Evolutionary conservation across 345 rosid genomes (phyloP).

Genomic region (Geranium rotundifolium): DNA sequence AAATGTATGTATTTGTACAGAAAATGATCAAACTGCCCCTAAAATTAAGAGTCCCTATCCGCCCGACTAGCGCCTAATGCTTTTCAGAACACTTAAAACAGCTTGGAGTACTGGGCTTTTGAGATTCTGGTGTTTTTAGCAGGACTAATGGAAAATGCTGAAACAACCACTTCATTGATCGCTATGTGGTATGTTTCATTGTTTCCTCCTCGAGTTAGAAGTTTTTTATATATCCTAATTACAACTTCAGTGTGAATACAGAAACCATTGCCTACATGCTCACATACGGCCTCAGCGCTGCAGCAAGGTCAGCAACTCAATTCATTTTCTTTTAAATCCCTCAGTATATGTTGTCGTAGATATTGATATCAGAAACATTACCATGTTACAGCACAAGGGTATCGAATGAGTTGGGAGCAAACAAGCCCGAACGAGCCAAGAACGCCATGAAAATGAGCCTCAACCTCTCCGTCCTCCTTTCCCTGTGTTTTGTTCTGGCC

Average conservation of each 20-base stretch:
- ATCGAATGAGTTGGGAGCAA: constrained; percentile 75
- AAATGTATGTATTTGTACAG: no score
- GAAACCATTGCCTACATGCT: constrained; percentile 55
- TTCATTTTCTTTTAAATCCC: not conserved
- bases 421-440: constrained; percentile 31
- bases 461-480: constrained; percentile 47
- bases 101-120: constrained; percentile 77
- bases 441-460: constrained; percentile 36
- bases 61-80: no score
- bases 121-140: constrained; percentile 72
- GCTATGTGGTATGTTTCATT: constrained; percentile 49
- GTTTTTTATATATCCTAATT: not conserved
- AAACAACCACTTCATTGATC: constrained; percentile 43
- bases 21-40: no score
- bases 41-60: no score
- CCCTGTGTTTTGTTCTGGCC: constrained; percentile 24
- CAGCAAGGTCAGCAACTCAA: constrained; percentile 47
- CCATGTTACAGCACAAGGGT: constrained; percentile 52
- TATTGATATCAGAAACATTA: no score
- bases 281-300: constrained; percentile 64
- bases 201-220: not conserved
- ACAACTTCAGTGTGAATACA: constrained; percentile 38
- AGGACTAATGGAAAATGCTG: constrained; percentile 53
- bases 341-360: not conserved
- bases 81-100: constrained; percentile 1